Percentiles rank a stretch among this genome's conserved stretches.
phyloP scores from a whole-genome alignment of 148 eudicot species.

The Euryodendron excelsum region DNA sequence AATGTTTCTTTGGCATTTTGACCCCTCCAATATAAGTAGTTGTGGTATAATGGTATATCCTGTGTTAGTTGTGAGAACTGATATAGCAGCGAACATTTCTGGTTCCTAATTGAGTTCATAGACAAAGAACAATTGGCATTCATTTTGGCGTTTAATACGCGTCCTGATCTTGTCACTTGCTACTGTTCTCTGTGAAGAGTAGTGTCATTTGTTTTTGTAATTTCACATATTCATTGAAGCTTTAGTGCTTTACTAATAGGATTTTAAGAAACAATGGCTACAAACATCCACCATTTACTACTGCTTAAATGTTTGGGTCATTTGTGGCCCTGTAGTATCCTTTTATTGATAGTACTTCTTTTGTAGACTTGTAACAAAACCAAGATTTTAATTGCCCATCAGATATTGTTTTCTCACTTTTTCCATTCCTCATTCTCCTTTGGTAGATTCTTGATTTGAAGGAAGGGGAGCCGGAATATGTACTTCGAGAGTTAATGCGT shows the following conservation, averaged over 20 bases:
- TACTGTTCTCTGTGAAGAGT: background rate
- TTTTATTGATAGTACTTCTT: background rate
- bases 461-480: constrained; percentile 62
- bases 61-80: background rate
- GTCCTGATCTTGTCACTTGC: background rate
- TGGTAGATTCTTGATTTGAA: constrained; percentile 58
- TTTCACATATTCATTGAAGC: background rate
- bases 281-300: background rate
- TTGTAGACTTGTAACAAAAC: background rate
- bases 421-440: background rate
- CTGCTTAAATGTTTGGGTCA: background rate
- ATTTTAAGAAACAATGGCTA: background rate
- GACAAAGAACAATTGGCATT: background rate
- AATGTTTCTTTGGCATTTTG: background rate
- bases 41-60: background rate
- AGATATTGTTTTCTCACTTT: background rate
- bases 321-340: background rate
- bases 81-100: background rate
- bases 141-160: background rate
- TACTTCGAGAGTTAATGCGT: constrained; percentile 57
- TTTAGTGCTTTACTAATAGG: background rate
- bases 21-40: background rate
- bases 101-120: background rate
- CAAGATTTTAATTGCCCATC: background rate
- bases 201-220: background rate